Conservation (phyloP, 2,329 filamentous ascomycete genomes). For the Ophiosphaerella korrae region DNA sequence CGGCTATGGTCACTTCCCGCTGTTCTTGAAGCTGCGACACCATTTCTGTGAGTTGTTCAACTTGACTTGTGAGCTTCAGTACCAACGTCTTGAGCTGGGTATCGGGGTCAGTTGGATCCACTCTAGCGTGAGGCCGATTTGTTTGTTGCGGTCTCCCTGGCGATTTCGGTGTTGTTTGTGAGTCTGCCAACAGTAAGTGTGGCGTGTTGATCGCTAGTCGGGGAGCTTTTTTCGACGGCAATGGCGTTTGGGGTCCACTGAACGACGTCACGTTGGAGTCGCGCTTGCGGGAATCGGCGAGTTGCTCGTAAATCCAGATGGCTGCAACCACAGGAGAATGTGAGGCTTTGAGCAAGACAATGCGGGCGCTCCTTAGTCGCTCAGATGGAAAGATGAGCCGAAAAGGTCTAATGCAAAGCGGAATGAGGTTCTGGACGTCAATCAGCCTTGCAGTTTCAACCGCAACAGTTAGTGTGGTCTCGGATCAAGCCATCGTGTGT, state of each 20-base stretch:
- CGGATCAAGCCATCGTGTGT: conserved; percentile 5
- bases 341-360: conserved; percentile 63
- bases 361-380: conserved; percentile 65
- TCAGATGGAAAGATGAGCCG: conserved; percentile 70
- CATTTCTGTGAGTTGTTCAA: conserved; percentile 48
- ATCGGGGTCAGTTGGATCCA: conserved; percentile 33
- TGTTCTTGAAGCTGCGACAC: conserved; percentile 46
- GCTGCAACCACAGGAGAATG: conserved; percentile 71
- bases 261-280: conserved; percentile 30
- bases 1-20: conserved; percentile 36
- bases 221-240: conserved; percentile 29
- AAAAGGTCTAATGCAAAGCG: conserved; percentile 73
- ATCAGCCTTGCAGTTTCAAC: conserved; percentile 37
- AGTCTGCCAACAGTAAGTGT: conserved; percentile 31
- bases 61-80: conserved; percentile 45
- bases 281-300: conserved; percentile 30
- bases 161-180: conserved; percentile 26
- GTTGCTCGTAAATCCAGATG: conserved; percentile 70
- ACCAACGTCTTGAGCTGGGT: conserved; percentile 45
- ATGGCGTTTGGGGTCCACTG: conserved; percentile 40
- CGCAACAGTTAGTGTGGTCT: not conserved
- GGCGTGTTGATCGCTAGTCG: conserved; percentile 42
- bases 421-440: conserved; percentile 67
- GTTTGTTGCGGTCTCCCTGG: conserved; percentile 19
- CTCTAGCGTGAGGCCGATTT: conserved; percentile 28